A percentile compares a stretch with the other conserved stretches of the same genome.
These are phyloP conservation scores for Coccomyxa sp. DNA, from an alignment of 139 green algal genomes.

Conservation along the genomic window DNA sequence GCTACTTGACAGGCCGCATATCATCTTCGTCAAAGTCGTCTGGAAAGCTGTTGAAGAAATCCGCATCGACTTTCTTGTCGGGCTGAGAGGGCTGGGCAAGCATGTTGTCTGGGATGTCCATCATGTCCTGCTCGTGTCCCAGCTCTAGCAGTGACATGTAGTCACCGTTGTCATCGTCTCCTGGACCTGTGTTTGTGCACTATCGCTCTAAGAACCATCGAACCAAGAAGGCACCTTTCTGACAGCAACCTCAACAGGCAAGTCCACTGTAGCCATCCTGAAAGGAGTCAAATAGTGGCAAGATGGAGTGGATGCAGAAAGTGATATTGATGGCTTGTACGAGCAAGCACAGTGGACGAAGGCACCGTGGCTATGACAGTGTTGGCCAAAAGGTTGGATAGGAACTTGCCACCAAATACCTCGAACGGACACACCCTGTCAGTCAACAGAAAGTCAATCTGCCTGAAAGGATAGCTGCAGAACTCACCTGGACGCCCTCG, in stretches of 20 bases:
- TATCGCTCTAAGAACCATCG: too few relatives aligned
- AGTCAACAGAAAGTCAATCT: too few relatives aligned
- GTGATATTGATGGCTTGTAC: too few relatives aligned
- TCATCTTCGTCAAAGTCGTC: conserved; percentile 51
- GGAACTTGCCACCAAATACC: too few relatives aligned
- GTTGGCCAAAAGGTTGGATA: too few relatives aligned
- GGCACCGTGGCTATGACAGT: too few relatives aligned
- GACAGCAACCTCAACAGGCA: background rate
- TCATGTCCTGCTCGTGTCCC: background rate
- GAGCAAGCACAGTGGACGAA: too few relatives aligned
- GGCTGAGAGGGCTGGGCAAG: background rate
- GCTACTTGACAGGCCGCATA: conserved; percentile 21
- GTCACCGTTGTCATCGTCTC: background rate
- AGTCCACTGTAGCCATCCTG: background rate
- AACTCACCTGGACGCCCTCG: too few relatives aligned
- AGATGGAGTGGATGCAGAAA: background rate
- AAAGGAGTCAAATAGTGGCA: background rate
- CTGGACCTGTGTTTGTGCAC: background rate
- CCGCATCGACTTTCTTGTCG: conserved; percentile 42
- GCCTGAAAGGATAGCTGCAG: too few relatives aligned
- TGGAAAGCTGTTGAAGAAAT: conserved; percentile 52
- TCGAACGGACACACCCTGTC: too few relatives aligned
- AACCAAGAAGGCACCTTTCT: background rate
- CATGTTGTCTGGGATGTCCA: background rate
- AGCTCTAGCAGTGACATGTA: background rate